phyloP scores from a whole-genome alignment of 2,329 filamentous ascomycete species.

The Verticillium nonalfalfae region DNA sequence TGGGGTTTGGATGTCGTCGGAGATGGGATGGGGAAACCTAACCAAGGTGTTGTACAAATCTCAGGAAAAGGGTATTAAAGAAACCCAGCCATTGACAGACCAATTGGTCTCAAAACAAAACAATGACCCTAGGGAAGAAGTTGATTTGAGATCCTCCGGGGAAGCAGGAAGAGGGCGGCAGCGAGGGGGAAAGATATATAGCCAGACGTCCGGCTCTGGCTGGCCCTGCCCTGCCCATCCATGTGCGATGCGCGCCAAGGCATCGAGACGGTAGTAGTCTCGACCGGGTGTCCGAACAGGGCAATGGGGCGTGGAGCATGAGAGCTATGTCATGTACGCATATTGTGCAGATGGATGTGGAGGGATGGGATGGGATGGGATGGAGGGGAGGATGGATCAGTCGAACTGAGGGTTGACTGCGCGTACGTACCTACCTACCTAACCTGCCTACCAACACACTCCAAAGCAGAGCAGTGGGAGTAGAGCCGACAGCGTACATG shows the following conservation, averaged over 20 bases:
- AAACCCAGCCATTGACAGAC: constrained; percentile 5
- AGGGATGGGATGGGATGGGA: neutral
- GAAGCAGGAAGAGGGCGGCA: neutral
- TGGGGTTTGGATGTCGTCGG: neutral
- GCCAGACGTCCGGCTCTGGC: neutral
- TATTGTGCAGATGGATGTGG: constrained; percentile 1
- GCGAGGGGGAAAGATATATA: constrained; percentile 3
- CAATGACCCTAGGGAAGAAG: constrained; percentile 3
- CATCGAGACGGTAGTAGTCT: constrained; percentile 3
- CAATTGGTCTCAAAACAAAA: constrained; percentile 3
- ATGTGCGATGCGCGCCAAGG: constrained; percentile 1
- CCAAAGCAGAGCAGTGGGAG: neutral
- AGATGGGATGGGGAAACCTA: neutral
- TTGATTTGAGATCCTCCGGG: neutral
- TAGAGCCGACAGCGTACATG: neutral
- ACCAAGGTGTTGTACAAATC: constrained; percentile 1
- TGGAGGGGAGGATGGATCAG: neutral
- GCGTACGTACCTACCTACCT: too few relatives aligned
- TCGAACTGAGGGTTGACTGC: neutral
- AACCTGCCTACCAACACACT: neutral
- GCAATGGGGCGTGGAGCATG: neutral
- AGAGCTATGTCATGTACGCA: constrained; percentile 1
- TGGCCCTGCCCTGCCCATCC: neutral
- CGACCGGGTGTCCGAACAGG: constrained; percentile 2
- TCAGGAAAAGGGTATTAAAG: neutral